phyloP scores from a whole-genome alignment of 2,329 filamentous ascomycete genomes.

The Paraphoma chrysanthemicola region DNA sequence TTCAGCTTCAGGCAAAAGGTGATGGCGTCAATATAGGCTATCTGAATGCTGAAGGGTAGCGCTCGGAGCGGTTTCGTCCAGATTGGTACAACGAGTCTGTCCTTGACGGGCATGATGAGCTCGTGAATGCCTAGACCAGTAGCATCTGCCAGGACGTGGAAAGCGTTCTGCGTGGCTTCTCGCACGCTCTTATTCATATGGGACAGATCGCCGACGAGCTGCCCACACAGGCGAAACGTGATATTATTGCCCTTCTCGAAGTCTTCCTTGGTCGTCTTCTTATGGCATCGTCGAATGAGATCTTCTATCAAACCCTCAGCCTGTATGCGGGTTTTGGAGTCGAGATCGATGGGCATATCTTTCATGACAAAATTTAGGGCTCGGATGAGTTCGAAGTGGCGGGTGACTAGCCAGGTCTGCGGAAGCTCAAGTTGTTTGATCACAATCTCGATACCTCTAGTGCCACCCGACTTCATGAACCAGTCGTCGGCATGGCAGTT shows the following conservation, averaged over 20 bases:
- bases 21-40: slow-evolving; percentile 97
- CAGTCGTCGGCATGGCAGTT: slow-evolving; percentile 97
- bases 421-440: slow-evolving; percentile 85
- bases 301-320: slow-evolving; percentile 84
- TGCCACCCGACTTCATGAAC: slow-evolving; percentile 96
- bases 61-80: slow-evolving; percentile 94
- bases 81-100: slow-evolving; percentile 86
- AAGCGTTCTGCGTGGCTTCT: slow-evolving; percentile 80
- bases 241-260: slow-evolving; percentile 70
- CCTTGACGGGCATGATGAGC: slow-evolving; percentile 86
- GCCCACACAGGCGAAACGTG: slow-evolving; percentile 78
- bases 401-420: slow-evolving; percentile 79
- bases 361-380: slow-evolving; percentile 98
- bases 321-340: slow-evolving; percentile 83
- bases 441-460: slow-evolving; percentile 85
- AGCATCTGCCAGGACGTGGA: slow-evolving; percentile 81
- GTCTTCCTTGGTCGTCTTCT: slow-evolving; percentile 81
- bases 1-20: slow-evolving; percentile 93
- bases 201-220: slow-evolving; percentile 85
- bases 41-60: slow-evolving; percentile 91
- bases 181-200: slow-evolving; percentile 97
- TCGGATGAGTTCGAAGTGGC: slow-evolving; percentile 86
- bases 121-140: slow-evolving; percentile 83
- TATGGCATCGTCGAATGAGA: slow-evolving; percentile 79
- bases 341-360: slow-evolving; percentile 93